Percentiles rank a stretch among this genome's conserved stretches.
phyloP scores from a whole-genome alignment of 257 asterid species.

The Voacanga thouarsii region DNA sequence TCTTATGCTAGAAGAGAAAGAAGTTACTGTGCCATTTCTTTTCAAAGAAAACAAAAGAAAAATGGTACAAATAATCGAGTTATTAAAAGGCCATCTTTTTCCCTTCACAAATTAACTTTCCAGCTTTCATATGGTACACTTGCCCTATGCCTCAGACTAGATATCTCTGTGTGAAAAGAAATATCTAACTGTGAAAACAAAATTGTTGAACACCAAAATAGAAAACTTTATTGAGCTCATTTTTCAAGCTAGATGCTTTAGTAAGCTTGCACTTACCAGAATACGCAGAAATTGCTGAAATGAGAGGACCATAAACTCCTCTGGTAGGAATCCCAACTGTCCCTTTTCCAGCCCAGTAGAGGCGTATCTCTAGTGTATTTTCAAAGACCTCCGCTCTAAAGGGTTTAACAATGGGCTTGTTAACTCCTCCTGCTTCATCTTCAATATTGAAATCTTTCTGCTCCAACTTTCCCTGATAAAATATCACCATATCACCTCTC shows the following conservation, averaged over 20 bases:
- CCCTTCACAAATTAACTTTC: not conserved
- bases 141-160: not conserved
- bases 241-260: not conserved
- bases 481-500: not conserved
- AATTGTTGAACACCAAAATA: not conserved
- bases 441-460: conserved; percentile 72
- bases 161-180: not conserved
- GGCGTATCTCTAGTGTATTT: conserved; percentile 56
- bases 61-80: not conserved
- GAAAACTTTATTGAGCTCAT: not conserved
- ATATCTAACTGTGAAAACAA: not conserved
- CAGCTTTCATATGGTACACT: not conserved
- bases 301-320: conserved; percentile 87
- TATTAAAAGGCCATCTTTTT: not conserved
- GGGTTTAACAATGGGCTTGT: conserved; percentile 35
- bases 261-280: conserved; percentile 37
- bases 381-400: conserved; percentile 54
- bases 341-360: conserved; percentile 94
- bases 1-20: not conserved
- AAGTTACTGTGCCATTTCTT: not conserved
- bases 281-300: conserved; percentile 81
- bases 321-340: conserved; percentile 55
- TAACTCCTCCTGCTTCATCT: conserved; percentile 72
- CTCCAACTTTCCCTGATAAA: conserved; percentile 54
- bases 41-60: not conserved